Base-by-base conservation (phyloP, 1,284 basidiomycete genomes). In the Ustilago trichophora region DNA sequence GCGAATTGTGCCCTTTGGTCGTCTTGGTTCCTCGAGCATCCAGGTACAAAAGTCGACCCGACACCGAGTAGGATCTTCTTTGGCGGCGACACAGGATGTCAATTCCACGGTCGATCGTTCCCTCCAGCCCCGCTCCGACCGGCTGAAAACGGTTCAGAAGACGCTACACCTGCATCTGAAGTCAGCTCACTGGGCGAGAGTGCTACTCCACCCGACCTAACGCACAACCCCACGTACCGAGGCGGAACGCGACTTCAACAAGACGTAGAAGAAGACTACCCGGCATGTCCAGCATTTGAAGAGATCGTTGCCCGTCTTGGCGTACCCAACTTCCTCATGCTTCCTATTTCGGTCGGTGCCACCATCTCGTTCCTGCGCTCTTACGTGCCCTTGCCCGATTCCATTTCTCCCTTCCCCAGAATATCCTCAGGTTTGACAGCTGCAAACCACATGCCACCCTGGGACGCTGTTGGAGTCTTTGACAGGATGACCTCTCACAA, bases 261-360 rank as follows among this genome's bases (percentile, higher is more conserved):
- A 7, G 24, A 44, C 19, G 31, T 44, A 15, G 29, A 45, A 12
- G 35, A 37, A 10, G 32, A 36, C 12, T 79, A 72, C 32, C 73
- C 78, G 0, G 34, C 62, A 16, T 79, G 77, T 45, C 78, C 78
- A 8, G 76, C 76, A 2, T 80, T 80, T 37, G 42, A 43, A 10
- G 67, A 79, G 33, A 71, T 79, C 29, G 43, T 62, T 7, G 16
- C 37, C 8, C 52, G 62, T 3, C 36, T 79, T 5, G 77, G 76
- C n/a, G 22, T 32, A 16, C 74, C 78, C 6, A 48, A 70, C 15
- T 59, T 78, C 22, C 36, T 64, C 24, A 62, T 80, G 51, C 68
- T 80, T 6, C 78, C 78, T 22, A 70, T 80, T 49, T 65, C 67
- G n/a, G 77, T 80, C 3, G 78, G 78, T 16, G 77, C 78, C 7